A percentile compares a stretch with the other conserved stretches of the same genome.
phyloP scores from a whole-genome alignment of 495 filamentous ascomycete genomes.

The Penicillium longicatenatum region DNA sequence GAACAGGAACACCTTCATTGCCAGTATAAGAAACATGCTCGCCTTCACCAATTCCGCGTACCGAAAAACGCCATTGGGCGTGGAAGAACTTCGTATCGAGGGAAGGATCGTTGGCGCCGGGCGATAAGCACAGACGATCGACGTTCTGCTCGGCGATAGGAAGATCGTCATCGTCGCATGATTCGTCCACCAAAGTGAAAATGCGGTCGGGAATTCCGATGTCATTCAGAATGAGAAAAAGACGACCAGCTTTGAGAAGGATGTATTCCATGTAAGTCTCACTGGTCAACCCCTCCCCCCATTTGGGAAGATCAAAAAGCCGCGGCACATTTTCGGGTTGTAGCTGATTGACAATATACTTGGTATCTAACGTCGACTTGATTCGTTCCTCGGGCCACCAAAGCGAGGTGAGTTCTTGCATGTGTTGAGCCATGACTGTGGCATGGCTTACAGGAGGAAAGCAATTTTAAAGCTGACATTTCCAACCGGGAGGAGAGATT shows the following conservation, averaged over 20 bases:
- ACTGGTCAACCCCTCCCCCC: slow-evolving; percentile 87
- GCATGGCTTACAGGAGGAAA: slow-evolving; percentile 19
- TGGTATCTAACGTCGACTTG: slow-evolving; percentile 67
- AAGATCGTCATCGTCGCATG: slow-evolving; percentile 86
- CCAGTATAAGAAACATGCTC: slow-evolving; percentile 72
- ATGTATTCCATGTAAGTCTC: slow-evolving; percentile 95
- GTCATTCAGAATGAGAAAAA: slow-evolving; percentile 82
- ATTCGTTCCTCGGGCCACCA: slow-evolving; percentile 86
- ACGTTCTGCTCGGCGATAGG: slow-evolving; percentile 75
- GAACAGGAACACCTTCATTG: slow-evolving; percentile 79
- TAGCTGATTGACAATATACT: slow-evolving; percentile 69
- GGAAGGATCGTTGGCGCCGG: slow-evolving; percentile 54
- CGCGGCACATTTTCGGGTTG: slow-evolving; percentile 63
- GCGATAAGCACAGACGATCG: slow-evolving; percentile 64
- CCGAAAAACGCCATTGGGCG: slow-evolving; percentile 78
- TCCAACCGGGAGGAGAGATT: background rate
- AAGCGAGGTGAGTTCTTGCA: slow-evolving; percentile 42
- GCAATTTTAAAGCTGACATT: background rate
- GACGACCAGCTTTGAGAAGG: slow-evolving; percentile 69
- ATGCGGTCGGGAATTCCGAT: slow-evolving; percentile 82
- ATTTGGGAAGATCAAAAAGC: slow-evolving; percentile 70
- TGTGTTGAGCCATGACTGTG: slow-evolving; percentile 25
- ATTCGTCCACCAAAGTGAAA: slow-evolving; percentile 81
- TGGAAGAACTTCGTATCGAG: slow-evolving; percentile 76
- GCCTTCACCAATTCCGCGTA: slow-evolving; percentile 69